These are phyloP conservation scores for Suillus bovinus DNA, from an alignment of 768 basidiomycete species.

Conservation along the genomic window DNA sequence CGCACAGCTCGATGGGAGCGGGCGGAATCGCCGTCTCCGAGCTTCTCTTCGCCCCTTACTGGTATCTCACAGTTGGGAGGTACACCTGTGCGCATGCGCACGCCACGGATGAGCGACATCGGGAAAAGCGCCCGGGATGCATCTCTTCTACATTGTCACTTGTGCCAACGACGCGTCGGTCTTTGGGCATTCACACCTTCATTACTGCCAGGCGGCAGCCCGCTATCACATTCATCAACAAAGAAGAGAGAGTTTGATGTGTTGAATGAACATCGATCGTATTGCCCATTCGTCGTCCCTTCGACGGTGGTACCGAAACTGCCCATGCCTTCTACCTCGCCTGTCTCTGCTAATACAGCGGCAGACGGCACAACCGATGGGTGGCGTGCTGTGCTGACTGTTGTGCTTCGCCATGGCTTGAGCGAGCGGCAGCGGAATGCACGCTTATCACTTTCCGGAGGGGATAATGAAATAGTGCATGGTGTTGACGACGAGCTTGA, in stretches of 20 bases:
- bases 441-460: slow-evolving; percentile 28
- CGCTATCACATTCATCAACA: slow-evolving; percentile 20
- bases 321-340: slow-evolving; percentile 33
- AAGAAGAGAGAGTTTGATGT: slow-evolving; percentile 62
- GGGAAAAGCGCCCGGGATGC: slow-evolving; percentile 38
- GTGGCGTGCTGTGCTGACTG: slow-evolving; percentile 76
- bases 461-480: slow-evolving; percentile 33
- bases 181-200: slow-evolving; percentile 66
- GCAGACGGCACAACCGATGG: slow-evolving; percentile 53
- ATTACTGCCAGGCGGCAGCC: slow-evolving; percentile 15
- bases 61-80: slow-evolving; percentile 20
- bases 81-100: slow-evolving; percentile 18
- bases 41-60: slow-evolving; percentile 20
- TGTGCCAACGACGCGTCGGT: slow-evolving; percentile 80
- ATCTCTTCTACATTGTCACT: slow-evolving; percentile 58
- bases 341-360: slow-evolving; percentile 14
- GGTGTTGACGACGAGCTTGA: slow-evolving; percentile 33
- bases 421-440: slow-evolving; percentile 50
- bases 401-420: slow-evolving; percentile 66
- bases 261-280: slow-evolving; percentile 79
- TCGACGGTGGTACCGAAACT: slow-evolving; percentile 66
- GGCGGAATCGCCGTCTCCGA: slow-evolving; percentile 15
- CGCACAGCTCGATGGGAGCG: slow-evolving; percentile 17
- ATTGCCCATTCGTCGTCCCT: slow-evolving; percentile 80
- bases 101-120: slow-evolving; percentile 12